These are phyloP conservation scores for Bjerkandera adusta DNA, from an alignment of 1,284 basidiomycete species.

Conservation along the genomic window DNA sequence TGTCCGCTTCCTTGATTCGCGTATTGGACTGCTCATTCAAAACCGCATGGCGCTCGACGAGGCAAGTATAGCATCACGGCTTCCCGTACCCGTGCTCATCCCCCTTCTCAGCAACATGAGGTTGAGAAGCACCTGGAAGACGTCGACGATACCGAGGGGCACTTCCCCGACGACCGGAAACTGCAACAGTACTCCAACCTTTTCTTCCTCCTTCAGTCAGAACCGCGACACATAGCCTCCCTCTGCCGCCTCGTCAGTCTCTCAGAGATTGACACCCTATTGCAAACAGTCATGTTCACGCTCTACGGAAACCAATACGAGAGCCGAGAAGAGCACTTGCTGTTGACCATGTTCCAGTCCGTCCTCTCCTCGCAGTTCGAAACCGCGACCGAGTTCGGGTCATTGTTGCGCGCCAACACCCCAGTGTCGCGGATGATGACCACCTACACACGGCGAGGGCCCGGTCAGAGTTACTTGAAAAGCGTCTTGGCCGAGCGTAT, in stretches of 20 bases:
- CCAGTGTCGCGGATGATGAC: constrained; percentile 99
- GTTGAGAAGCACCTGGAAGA: constrained; percentile 95
- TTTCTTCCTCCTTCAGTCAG: constrained; percentile 97
- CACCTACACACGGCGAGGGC: constrained; percentile 96
- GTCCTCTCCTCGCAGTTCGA: constrained; percentile 98
- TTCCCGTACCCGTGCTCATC: constrained; percentile 6
- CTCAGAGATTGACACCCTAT: constrained; percentile 95
- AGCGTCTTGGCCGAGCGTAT: constrained; percentile 95
- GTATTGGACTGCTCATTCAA: constrained; percentile 97
- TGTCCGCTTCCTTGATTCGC: constrained; percentile 96
- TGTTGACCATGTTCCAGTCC: constrained; percentile 98
- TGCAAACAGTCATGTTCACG: constrained; percentile 99
- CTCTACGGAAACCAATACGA: constrained; percentile 99
- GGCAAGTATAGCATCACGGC: constrained; percentile 44
- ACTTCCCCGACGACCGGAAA: constrained; percentile 92
- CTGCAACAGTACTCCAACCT: constrained; percentile 96
- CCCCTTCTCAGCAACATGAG: constrained; percentile 72
- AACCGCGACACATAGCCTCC: constrained; percentile 94
- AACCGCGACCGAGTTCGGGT: constrained; percentile 96
- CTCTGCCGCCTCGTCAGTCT: constrained; percentile 97
- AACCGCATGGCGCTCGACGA: constrained; percentile 97
- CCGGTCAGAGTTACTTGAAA: constrained; percentile 97
- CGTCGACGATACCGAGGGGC: constrained; percentile 84
- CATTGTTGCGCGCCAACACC: constrained; percentile 95
- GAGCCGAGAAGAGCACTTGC: constrained; percentile 95